These are phyloP conservation scores for Naganishia cerealis DNA, from an alignment of 1,284 basidiomycete species.

Conservation along the genomic window DNA sequence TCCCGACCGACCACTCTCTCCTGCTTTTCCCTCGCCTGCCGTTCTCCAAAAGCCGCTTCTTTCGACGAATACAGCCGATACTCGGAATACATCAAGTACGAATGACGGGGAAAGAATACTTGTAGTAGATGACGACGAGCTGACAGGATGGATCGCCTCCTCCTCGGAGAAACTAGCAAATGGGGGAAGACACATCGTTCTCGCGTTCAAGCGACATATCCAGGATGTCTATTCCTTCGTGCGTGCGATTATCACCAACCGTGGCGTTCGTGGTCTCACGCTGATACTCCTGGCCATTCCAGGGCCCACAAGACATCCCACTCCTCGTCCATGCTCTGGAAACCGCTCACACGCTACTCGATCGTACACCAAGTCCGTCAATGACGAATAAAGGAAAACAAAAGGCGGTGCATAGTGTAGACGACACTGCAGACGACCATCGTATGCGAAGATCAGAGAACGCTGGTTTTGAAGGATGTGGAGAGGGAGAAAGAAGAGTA, in stretches of 20 bases:
- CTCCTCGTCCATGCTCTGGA: conserved; percentile 46
- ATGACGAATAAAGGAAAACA: conserved; percentile 14
- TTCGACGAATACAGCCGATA: not conserved
- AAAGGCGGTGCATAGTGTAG: not conserved
- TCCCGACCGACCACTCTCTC: conserved; percentile 2
- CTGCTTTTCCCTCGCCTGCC: conserved; percentile 15
- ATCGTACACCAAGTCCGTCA: not conserved
- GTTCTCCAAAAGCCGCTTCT: conserved; percentile 2
- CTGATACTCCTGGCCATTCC: not conserved
- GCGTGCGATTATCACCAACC: conserved; percentile 31
- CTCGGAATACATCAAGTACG: not conserved
- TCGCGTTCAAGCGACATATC: conserved; percentile 48
- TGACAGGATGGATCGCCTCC: conserved; percentile 16
- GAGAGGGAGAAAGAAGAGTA: conserved; percentile 12
- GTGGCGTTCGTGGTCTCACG: not conserved
- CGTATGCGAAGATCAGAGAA: not conserved
- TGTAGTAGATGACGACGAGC: conserved; percentile 23
- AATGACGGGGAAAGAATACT: not conserved
- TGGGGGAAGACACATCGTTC: conserved; percentile 48
- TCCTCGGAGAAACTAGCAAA: conserved; percentile 9
- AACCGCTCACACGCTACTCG: conserved; percentile 39
- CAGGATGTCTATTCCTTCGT: conserved; percentile 51
- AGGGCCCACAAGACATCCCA: conserved; percentile 51
- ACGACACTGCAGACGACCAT: not conserved
- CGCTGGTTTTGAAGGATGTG: not conserved